Percentiles rank a stretch among this genome's conserved stretches.
phyloP scores from a whole-genome alignment of 257 asterid species.

The Nicotiana knightiana region DNA sequence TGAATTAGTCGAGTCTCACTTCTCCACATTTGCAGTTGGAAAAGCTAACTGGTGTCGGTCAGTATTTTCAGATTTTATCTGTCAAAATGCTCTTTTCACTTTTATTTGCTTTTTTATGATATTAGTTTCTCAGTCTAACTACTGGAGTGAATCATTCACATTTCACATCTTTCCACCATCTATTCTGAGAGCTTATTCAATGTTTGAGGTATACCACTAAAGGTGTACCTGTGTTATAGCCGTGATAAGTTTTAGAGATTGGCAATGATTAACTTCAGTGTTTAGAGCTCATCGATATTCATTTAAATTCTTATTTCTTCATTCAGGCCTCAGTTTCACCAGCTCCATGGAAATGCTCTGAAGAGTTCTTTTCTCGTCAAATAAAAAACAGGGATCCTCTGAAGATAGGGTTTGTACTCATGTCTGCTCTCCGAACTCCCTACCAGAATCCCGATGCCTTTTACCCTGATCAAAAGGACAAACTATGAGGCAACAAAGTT shows the following conservation, averaged over 20 bases:
- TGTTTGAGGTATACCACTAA: background rate
- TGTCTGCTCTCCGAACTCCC: constrained; percentile 9
- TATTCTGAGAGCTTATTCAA: background rate
- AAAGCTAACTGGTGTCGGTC: background rate
- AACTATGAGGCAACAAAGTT: background rate
- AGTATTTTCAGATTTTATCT: background rate
- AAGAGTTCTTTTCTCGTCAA: constrained; percentile 69
- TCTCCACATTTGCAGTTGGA: background rate
- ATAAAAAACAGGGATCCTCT: constrained; percentile 90
- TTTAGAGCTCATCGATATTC: background rate
- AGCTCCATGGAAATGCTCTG: constrained; percentile 98
- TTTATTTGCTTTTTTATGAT: background rate
- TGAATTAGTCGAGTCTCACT: background rate
- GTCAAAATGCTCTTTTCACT: background rate
- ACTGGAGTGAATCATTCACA: background rate
- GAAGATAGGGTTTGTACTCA: constrained; percentile 63
- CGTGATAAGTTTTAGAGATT: background rate
- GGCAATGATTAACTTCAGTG: constrained; percentile 2
- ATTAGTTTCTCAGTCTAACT: background rate
- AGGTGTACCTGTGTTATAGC: background rate
- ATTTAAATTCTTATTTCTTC: background rate
- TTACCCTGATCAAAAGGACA: background rate
- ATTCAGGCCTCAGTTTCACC: constrained; percentile 75
- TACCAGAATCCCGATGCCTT: background rate
- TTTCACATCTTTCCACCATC: background rate